A percentile compares a stretch with the other conserved stretches of the same genome.
These are phyloP conservation scores for Fusarium setosum DNA, from an alignment of 2,329 filamentous ascomycete genomes.

Conservation along the genomic window DNA sequence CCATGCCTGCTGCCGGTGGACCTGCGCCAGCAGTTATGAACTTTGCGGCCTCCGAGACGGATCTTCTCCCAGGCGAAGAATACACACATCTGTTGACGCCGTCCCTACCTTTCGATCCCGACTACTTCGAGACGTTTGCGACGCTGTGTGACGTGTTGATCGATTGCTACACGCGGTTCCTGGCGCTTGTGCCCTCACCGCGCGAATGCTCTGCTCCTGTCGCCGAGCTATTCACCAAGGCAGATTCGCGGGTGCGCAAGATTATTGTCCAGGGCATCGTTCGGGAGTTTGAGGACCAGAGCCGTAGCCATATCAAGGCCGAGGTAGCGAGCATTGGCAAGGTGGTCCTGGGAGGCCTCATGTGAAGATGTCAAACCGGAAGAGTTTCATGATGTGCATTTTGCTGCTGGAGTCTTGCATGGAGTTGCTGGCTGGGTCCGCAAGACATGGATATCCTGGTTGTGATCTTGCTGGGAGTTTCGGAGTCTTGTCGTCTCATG, in stretches of 20 bases:
- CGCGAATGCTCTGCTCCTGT: conserved; percentile 76
- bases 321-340: conserved; percentile 90
- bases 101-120: conserved; percentile 91
- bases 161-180: conserved; percentile 86
- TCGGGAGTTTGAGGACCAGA: conserved; percentile 92
- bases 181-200: conserved; percentile 80
- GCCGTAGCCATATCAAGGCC: conserved; percentile 77
- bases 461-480: conserved; percentile 36
- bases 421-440: conserved; percentile 35
- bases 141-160: conserved; percentile 96
- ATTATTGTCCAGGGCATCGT: conserved; percentile 88
- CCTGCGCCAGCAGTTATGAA: conserved; percentile 61
- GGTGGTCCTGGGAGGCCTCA: conserved; percentile 87
- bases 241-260: conserved; percentile 86
- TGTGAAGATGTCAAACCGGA: conserved; percentile 57
- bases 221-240: conserved; percentile 89
- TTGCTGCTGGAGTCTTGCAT: conserved; percentile 7
- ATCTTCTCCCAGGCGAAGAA: conserved; percentile 83
- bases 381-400: not conserved
- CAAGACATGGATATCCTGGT: conserved; percentile 34
- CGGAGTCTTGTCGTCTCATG: conserved; percentile 7
- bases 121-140: conserved; percentile 96
- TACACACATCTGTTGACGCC: conserved; percentile 93
- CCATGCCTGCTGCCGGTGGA: conserved; percentile 38
- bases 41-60: conserved; percentile 70